Base-by-base conservation (phyloP, 2,329 filamentous ascomycete genomes). In the Saccharata proteae region DNA sequence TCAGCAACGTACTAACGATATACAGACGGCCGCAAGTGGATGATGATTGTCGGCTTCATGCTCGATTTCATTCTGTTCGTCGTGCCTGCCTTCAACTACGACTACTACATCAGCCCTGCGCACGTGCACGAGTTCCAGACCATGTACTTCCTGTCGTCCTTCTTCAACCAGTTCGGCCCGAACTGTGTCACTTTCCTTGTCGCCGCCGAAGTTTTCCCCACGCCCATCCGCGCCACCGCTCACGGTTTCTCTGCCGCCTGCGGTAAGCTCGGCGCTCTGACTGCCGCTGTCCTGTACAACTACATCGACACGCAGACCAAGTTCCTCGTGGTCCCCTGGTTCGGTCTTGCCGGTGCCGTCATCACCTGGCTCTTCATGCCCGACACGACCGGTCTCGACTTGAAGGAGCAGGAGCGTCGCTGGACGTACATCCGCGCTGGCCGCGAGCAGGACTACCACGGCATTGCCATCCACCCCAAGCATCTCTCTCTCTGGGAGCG, bases 81-180 rank as follows among this genome's bases (percentile, higher is more conserved):
- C 52, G 71, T 94, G 24, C 88, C 88, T 1, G 86, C 80, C 26
- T 93, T 93, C 70, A 67, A 83, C 51, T 93, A 77, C 64, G 55
- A 81, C 0, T 85, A 90, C 71, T 94, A 85, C 65, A 84, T 72
- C 13, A 66, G 65, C 29, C 62, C 68, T 1, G 64, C 65, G 5
- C 74, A 83, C 46, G 79, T 94, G 54, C 76, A 83, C 49, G 65
- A 69, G n/a, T 96, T 96, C 77, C 86, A 94, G 65, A 76, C 86
- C 52, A 93, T 96, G 84, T 94, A 94, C 70, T 94, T 93, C 64
- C 58, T 96, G 45, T 93, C 84, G 6, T 93, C 83, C 15, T 96
- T 96, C 68, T 96, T 96, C 77, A 94, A 94, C 70, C 88, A 96
- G 56, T 96, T 96, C 50, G 88, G 88, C 9, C 88, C 88, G 58